Conservation (phyloP, 2,329 filamentous ascomycete genomes). For the Aspergillus novoparasiticus region DNA sequence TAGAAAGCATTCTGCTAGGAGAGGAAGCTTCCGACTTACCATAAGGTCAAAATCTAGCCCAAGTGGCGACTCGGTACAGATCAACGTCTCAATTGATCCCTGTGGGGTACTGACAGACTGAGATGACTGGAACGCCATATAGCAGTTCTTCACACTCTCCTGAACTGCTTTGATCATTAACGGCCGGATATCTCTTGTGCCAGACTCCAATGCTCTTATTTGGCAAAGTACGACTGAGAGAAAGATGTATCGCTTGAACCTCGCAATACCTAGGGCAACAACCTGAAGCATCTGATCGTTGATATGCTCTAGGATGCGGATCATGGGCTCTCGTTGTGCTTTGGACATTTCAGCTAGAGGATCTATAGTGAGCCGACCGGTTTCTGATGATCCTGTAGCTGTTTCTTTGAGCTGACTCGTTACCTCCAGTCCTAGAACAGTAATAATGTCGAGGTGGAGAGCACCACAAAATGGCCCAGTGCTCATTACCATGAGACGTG, state of each 20-base stretch:
- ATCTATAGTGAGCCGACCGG: constrained; percentile 13
- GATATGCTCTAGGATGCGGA: constrained; percentile 22
- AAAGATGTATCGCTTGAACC: constrained; percentile 20
- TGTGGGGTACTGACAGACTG: not conserved
- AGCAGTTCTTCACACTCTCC: not conserved
- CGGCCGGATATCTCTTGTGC: not conserved
- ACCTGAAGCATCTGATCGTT: constrained; percentile 23
- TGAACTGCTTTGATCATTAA: not conserved
- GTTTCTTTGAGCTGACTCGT: constrained; percentile 28
- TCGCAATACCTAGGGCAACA: constrained; percentile 21
- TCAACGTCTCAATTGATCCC: not conserved
- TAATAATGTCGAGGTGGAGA: constrained; percentile 26
- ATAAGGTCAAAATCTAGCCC: not conserved
- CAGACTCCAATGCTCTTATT: constrained; percentile 18
- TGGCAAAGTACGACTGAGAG: constrained; percentile 18
- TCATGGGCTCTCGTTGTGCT: constrained; percentile 11
- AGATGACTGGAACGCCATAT: not conserved
- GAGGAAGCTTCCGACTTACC: not conserved
- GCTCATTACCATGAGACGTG: constrained; percentile 17
- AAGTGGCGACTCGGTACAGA: not conserved
- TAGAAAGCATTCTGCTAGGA: not conserved
- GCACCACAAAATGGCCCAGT: constrained; percentile 23
- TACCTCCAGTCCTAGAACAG: constrained; percentile 24
- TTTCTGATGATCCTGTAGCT: constrained; percentile 5
- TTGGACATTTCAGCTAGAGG: constrained; percentile 2